Base-by-base conservation (phyloP, 768 basidiomycete genomes). In the Auricularia auricula-judae region DNA sequence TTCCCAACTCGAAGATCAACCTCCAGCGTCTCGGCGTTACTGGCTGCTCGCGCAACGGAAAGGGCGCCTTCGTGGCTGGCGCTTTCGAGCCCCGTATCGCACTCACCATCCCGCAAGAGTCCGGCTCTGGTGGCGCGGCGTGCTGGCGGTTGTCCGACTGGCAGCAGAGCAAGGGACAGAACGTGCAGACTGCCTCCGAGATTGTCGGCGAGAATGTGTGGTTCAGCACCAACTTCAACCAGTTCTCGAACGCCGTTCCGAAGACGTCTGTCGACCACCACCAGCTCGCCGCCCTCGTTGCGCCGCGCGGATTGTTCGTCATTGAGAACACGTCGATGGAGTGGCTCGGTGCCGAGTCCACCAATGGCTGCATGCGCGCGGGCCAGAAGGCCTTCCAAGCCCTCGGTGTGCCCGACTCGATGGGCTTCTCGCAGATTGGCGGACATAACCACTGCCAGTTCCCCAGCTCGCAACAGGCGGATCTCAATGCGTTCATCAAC, bases 171-270 rank as follows among this genome's bases (percentile, higher is more conserved):
- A 69, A 68, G 21, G 83, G 83, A 1, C 73, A 73, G 35, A 67
- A 67, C 62, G 80, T 81, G 2, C 84, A 86, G 72, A 82, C 82
- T 5, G 82, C 83, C 3, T 76, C 77, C 4, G 81, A 86, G 71
- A 86, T 86, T 67, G 80, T 86, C 64, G 73, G 72, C 51, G 84
- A 86, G 75, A 84, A 86, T 71, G 83, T 83, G 36, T 86, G 84
- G 84, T 83, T 84, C 78, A 81, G 81, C 35, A 73, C 77, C 18
- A 71, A 69, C 62, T 84, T 84, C 73, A 73, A 79, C 63, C 73
- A 75, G 63, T 84, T 59, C 56, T 59, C 56, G 23, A 79, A 76
- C 71, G 71, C 74, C 54, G 74, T 84, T 39, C 71, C 72, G 68
- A 70, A 68, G 62, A 79, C 85, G n/a, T 83, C 83, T 10, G 79